These are phyloP conservation scores for Durotheca rogersii DNA, from an alignment of 495 filamentous ascomycete species.

Conservation along the genomic window DNA sequence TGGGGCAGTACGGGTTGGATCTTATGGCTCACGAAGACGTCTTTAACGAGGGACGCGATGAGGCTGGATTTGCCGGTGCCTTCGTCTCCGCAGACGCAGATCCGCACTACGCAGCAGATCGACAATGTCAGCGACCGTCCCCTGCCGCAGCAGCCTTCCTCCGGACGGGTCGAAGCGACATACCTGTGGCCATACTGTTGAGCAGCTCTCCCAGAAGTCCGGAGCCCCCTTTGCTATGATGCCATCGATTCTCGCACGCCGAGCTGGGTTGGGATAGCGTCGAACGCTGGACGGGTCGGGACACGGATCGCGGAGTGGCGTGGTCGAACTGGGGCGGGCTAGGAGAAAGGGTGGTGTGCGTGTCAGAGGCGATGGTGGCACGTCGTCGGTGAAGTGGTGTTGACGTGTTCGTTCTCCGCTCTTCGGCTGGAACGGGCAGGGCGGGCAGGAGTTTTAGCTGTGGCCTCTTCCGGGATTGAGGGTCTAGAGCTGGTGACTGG, in stretches of 20 bases:
- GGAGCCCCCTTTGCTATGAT: conserved; percentile 13
- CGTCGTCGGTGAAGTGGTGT: conserved; percentile 4
- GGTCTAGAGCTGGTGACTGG: neutral
- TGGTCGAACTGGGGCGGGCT: conserved; percentile 1
- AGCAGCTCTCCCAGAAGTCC: conserved; percentile 5
- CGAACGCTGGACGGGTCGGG: neutral
- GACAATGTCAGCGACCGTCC: conserved; percentile 18
- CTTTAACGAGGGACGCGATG: conserved; percentile 84
- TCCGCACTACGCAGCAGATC: conserved; percentile 65
- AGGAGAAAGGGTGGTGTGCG: neutral
- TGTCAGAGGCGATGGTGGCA: neutral
- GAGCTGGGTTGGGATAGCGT: neutral
- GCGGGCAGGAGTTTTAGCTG: conserved; percentile 2
- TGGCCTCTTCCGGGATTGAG: neutral
- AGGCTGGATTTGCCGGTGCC: conserved; percentile 69
- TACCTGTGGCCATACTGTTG: conserved; percentile 36
- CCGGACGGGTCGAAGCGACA: conserved; percentile 1
- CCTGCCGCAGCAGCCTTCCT: no score
- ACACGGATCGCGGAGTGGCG: neutral
- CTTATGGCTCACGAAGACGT: conserved; percentile 88
- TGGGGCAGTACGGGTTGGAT: conserved; percentile 92
- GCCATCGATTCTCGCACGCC: conserved; percentile 19
- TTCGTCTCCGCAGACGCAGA: conserved; percentile 96
- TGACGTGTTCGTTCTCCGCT: conserved; percentile 19
- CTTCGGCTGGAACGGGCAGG: neutral